Conservation (phyloP, 2,329 filamentous ascomycete species). For the Dryadomyces quercivorus region DNA sequence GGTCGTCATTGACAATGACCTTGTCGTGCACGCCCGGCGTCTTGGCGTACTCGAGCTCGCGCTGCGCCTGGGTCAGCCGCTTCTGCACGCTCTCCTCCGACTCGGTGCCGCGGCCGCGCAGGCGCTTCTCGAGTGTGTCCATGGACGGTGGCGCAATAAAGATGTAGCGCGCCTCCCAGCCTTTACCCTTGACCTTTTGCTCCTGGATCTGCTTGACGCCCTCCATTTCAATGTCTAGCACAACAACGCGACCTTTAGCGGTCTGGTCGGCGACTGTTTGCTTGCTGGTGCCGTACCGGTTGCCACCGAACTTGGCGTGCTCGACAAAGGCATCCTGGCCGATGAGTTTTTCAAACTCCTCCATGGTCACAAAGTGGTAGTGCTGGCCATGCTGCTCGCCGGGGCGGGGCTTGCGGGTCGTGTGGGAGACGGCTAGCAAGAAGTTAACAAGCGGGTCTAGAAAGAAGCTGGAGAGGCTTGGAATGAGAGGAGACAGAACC, state of each 20-base stretch:
- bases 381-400: conserved; percentile 67
- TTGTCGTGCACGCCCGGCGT: conserved; percentile 44
- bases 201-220: conserved; percentile 77
- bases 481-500: background rate
- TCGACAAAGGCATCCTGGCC: conserved; percentile 68
- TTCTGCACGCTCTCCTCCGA: conserved; percentile 58
- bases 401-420: conserved; percentile 63
- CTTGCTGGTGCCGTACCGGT: conserved; percentile 77
- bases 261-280: conserved; percentile 52
- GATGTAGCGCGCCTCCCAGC: conserved; percentile 64
- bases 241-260: conserved; percentile 59
- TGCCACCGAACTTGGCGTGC: conserved; percentile 70
- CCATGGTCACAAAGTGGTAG: conserved; percentile 65
- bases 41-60: conserved; percentile 63
- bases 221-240: conserved; percentile 97
- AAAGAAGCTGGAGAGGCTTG: conserved; percentile 3
- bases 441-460: background rate
- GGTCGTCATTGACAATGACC: conserved; percentile 25
- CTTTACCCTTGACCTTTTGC: conserved; percentile 15
- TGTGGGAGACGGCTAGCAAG: conserved; percentile 50
- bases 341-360: conserved; percentile 57
- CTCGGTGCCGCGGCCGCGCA: conserved; percentile 69
- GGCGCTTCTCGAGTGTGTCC: conserved; percentile 59
- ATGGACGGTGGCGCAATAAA: conserved; percentile 74
- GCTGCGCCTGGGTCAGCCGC: conserved; percentile 57